Evolutionary conservation across 208 protist genomes (phyloP).

Genomic region (Acanthamoeba polyphaga): DNA sequence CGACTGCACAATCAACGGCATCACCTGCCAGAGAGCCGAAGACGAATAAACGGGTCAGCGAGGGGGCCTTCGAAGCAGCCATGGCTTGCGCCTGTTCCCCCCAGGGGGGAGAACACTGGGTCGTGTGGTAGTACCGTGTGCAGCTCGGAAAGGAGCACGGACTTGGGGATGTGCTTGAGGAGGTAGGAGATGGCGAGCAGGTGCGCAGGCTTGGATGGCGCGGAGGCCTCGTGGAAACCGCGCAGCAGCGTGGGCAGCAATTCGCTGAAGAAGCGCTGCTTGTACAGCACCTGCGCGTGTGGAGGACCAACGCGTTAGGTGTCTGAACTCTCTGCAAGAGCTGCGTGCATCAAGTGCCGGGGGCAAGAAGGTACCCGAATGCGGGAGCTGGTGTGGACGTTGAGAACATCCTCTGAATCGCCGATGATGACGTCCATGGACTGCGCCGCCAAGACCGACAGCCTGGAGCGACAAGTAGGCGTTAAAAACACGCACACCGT

Average conservation of each 20-base stretch:
- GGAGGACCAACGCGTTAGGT: not conserved
- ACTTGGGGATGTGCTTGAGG: constrained; percentile 71
- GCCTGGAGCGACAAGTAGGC: not conserved
- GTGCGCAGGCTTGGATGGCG: not conserved
- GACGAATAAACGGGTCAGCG: too few species aligned
- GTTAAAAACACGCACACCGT: too few species aligned
- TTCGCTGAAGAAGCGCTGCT: constrained; percentile 67
- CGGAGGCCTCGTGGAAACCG: not conserved
- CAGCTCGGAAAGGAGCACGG: constrained; percentile 58
- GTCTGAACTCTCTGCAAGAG: not conserved
- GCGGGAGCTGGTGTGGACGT: constrained; percentile 43
- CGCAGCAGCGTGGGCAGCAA: constrained; percentile 44
- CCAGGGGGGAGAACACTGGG: not conserved
- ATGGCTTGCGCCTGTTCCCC: not conserved
- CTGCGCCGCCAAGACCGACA: constrained; percentile 18
- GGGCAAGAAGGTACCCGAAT: not conserved
- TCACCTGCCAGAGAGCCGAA: not conserved
- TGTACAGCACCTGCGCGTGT: constrained; percentile 6
- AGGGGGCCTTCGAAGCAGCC: too few species aligned
- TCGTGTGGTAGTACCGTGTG: not conserved
- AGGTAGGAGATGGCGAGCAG: constrained; percentile 62
- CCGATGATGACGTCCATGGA: constrained; percentile 39
- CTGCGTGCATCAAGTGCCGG: too few species aligned
- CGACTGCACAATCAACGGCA: constrained; percentile 58
- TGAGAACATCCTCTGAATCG: not conserved